Conservation (phyloP, 129 eudicot species). For the Chrysanthemum lavandulifolium region DNA sequence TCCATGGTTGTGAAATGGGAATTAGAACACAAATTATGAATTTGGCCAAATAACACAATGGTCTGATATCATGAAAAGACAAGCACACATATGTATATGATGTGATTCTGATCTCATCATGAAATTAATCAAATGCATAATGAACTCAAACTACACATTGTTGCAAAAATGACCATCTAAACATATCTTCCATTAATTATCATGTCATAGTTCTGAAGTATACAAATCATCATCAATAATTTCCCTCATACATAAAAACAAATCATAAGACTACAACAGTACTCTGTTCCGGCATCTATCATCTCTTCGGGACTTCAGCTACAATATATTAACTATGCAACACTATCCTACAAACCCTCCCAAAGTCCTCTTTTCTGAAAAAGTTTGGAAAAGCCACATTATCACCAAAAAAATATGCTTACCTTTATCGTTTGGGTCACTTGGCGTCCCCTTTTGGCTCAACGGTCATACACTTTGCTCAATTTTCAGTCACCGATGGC, state of each 20-base stretch:
- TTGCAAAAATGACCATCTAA: conserved; percentile 4
- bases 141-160: no score
- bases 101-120: no score
- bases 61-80: no score
- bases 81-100: no score
- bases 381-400: background rate
- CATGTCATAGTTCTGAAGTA: conserved; percentile 23
- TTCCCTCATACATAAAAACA: conserved; percentile 26
- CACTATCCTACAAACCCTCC: conserved; percentile 11
- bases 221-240: conserved; percentile 27
- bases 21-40: no score
- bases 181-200: conserved; percentile 1
- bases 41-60: no score
- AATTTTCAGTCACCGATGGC: background rate
- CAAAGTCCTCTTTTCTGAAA: background rate
- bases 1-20: no score
- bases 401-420: conserved; percentile 17
- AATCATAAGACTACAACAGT: conserved; percentile 19
- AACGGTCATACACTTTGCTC: background rate
- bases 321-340: conserved; percentile 11
- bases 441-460: conserved; percentile 9
- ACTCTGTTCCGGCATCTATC: conserved; percentile 5
- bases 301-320: conserved; percentile 4
- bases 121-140: no score
- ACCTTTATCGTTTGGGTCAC: background rate